Conservation (phyloP, 2,329 filamentous ascomycete species). For the Penicillium sp. region DNA sequence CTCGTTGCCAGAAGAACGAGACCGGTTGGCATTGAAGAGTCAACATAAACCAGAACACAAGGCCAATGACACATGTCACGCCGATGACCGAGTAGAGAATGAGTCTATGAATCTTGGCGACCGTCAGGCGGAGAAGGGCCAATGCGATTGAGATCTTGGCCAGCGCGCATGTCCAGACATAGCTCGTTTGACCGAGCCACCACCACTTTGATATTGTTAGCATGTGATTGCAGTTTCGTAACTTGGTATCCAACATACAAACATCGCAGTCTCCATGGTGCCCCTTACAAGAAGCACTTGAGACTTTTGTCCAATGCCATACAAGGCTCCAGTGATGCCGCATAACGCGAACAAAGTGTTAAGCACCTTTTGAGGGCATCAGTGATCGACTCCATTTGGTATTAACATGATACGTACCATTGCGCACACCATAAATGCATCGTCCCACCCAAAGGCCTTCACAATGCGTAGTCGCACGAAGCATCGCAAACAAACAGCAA, state of each 20-base stretch:
- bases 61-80: conserved; percentile 48
- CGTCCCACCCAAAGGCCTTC: conserved; percentile 42
- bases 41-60: conserved; percentile 53
- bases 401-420: conserved; percentile 29
- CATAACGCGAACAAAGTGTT: conserved; percentile 39
- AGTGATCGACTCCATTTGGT: background rate
- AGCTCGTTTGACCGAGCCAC: conserved; percentile 60
- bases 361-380: conserved; percentile 21
- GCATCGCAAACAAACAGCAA: conserved; percentile 37
- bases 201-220: conserved; percentile 39
- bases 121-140: conserved; percentile 56
- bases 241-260: background rate
- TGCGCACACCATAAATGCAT: conserved; percentile 38
- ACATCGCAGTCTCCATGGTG: conserved; percentile 26
- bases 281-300: conserved; percentile 12
- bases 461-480: conserved; percentile 38
- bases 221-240: background rate
- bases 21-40: conserved; percentile 57
- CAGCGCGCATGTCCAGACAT: conserved; percentile 50
- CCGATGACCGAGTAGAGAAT: conserved; percentile 51
- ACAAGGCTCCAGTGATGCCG: conserved; percentile 35
- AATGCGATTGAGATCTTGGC: conserved; percentile 56
- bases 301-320: conserved; percentile 33
- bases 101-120: conserved; percentile 46
- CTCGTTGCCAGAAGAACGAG: conserved; percentile 52